Conservation (phyloP, 495 filamentous ascomycete species). For the Talaromyces liani region DNA sequence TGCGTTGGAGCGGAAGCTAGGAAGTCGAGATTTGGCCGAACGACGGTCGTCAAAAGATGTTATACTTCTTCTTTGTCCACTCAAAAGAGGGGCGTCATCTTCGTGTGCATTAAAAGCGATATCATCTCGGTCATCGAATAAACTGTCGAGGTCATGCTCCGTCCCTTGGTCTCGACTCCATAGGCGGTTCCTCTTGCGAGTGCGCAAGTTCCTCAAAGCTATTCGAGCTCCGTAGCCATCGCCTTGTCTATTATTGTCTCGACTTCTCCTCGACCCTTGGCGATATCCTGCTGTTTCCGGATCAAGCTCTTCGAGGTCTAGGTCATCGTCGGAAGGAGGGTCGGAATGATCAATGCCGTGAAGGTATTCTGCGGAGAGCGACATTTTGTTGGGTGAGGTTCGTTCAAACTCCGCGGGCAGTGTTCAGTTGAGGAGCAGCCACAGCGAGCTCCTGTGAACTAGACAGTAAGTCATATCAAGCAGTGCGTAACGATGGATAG, state of each 20-base stretch:
- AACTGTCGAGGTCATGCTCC: slow-evolving; percentile 48
- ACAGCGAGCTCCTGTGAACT: neutral
- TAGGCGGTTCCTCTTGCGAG: slow-evolving; percentile 55
- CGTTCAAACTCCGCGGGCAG: neutral
- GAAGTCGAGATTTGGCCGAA: slow-evolving; percentile 20
- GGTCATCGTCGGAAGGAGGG: slow-evolving; percentile 42
- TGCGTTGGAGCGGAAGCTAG: slow-evolving; percentile 23
- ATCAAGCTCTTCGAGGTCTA: slow-evolving; percentile 69
- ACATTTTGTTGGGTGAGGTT: slow-evolving; percentile 12
- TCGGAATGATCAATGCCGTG: slow-evolving; percentile 25
- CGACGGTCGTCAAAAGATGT: slow-evolving; percentile 25
- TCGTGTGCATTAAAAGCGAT: slow-evolving; percentile 41
- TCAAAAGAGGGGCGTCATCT: slow-evolving; percentile 57
- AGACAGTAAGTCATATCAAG: slow-evolving; percentile 9
- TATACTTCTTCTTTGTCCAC: slow-evolving; percentile 17
- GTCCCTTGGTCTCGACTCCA: slow-evolving; percentile 38
- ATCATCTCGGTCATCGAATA: slow-evolving; percentile 45
- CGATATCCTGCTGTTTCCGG: slow-evolving; percentile 39
- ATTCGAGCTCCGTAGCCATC: slow-evolving; percentile 51
- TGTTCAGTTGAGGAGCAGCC: slow-evolving; percentile 3
- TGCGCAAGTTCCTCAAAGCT: slow-evolving; percentile 63
- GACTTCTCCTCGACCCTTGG: slow-evolving; percentile 26
- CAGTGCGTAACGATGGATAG: neutral
- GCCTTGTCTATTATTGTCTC: slow-evolving; percentile 31
- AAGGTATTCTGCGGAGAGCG: slow-evolving; percentile 33